A percentile compares a stretch with the other conserved stretches of the same genome.
Evolutionary conservation across 805 yeast species (phyloP).

Genomic region (Yamadazyma akitaensis): DNA sequence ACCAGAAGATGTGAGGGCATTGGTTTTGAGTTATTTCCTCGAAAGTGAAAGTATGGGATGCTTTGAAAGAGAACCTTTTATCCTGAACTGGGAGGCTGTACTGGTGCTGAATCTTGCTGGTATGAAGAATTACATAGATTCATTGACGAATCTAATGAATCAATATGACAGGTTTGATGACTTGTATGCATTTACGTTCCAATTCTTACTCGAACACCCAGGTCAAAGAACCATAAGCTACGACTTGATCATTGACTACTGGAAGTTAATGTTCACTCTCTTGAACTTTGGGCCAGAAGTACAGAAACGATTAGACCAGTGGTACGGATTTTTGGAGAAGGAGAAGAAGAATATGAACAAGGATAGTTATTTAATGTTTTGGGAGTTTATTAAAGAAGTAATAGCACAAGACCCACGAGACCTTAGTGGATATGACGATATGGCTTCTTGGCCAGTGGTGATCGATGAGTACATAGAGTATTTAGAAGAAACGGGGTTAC

Average conservation of each 20-base stretch:
- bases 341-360: conserved; percentile 51
- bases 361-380: conserved; percentile 87
- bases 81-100: conserved; percentile 53
- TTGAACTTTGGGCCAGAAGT: conserved; percentile 9
- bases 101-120: conserved; percentile 29
- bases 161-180: conserved; percentile 40
- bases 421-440: conserved; percentile 64
- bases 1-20: conserved; percentile 70
- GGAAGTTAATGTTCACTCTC: conserved; percentile 61
- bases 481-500: background rate
- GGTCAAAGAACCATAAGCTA: conserved; percentile 49
- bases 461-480: conserved; percentile 79
- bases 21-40: conserved; percentile 68
- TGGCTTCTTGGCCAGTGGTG: conserved; percentile 88
- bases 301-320: conserved; percentile 41
- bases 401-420: conserved; percentile 43
- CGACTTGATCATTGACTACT: conserved; percentile 69
- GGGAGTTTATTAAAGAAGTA: conserved; percentile 55
- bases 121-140: conserved; percentile 41
- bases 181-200: conserved; percentile 71
- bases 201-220: conserved; percentile 57
- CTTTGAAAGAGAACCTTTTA: conserved; percentile 49
- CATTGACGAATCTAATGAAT: conserved; percentile 14
- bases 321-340: conserved; percentile 55
- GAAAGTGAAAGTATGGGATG: conserved; percentile 65